Evolutionary conservation across 306 rosid species (phyloP).

Genomic region (Leucaena leucocephala): DNA sequence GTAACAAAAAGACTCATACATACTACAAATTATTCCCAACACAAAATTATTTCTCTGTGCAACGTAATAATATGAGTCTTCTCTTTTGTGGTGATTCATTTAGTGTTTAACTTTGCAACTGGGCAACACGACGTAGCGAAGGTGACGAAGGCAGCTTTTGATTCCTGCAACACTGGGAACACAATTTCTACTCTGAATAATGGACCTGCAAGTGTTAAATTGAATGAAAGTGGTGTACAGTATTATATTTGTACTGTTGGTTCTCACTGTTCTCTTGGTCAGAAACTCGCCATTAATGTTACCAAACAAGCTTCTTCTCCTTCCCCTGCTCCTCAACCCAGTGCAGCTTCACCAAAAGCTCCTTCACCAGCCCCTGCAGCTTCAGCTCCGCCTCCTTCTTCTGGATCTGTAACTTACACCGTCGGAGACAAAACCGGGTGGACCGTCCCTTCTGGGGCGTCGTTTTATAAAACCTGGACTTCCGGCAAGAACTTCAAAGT

Average conservation of each 20-base stretch:
- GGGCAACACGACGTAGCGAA: constrained; percentile 52
- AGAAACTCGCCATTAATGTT: constrained; percentile 61
- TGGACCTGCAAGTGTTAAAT: constrained; percentile 49
- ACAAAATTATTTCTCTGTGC: not conserved
- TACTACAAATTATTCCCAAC: not conserved
- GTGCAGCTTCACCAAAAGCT: not conserved
- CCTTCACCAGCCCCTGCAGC: constrained; percentile 36
- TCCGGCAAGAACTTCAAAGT: constrained; percentile 40
- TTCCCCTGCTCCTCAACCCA: constrained; percentile 49
- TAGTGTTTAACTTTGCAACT: constrained; percentile 56
- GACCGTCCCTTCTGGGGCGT: constrained; percentile 23
- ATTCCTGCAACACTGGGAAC: constrained; percentile 41
- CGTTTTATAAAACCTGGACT: constrained; percentile 38
- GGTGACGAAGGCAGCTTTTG: constrained; percentile 60
- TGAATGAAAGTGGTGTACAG: constrained; percentile 53
- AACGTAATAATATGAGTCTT: not conserved
- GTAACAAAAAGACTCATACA: constrained; percentile 31
- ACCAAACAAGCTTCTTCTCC: constrained; percentile 32
- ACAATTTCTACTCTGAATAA: not conserved
- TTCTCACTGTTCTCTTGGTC: constrained; percentile 55
- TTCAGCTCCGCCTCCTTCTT: constrained; percentile 12
- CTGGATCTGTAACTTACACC: constrained; percentile 43
- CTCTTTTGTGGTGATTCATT: not conserved
- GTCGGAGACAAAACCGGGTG: constrained; percentile 42
- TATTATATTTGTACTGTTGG: constrained; percentile 56